Base-by-base conservation (phyloP, 352 stramenopile genomes). In the Globisporangium cylindrosporum region DNA sequence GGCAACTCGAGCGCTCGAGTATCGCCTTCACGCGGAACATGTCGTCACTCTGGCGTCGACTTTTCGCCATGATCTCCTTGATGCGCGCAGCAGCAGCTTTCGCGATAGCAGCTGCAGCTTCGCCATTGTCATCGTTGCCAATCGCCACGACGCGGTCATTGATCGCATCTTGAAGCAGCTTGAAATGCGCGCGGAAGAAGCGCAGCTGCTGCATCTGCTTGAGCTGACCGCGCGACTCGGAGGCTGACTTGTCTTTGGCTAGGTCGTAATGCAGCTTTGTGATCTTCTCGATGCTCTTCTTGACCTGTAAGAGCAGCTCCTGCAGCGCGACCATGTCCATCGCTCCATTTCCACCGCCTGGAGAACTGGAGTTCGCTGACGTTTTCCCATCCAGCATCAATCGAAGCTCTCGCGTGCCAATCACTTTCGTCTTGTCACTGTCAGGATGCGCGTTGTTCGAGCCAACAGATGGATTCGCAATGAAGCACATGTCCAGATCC, bases 401-500 rank as follows among this genome's bases (percentile, higher is more conserved):
- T 6, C 78, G 80, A 15, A 90, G 70, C 60, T 88, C 71, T 4
- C 79, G 76, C 32, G 62, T 70, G 4, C 76, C 76, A 41, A 86
- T 66, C 20, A 62, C 25, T 41, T 53, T 58, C 12, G 59, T 15
- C 9, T 43, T 43, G 14, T 49, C 14, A 24, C 20, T 57, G 9
- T 7, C n/a, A 27, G 36, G 36, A n/a, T 8, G 51, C 3, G 34
- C 3, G 7, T 5, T 24, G 6, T 14, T 49, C 2, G 20, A 49
- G 14, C 20, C n/a, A 3, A n/a, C 20, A 5, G 49, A 22, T 6
- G 77, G 68, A 10, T 69, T 62, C 1, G 77, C 60, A 22, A 89
- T 73, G 10, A 93, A 70, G 65, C 86, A 92, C 74, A 95, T 78
- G 68, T 95, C 88, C 22, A 94, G 61, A 67, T 95, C 88, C 46